These are phyloP conservation scores for Pleurotus salmoneostramineus DNA, from an alignment of 768 basidiomycete genomes.

Conservation along the genomic window DNA sequence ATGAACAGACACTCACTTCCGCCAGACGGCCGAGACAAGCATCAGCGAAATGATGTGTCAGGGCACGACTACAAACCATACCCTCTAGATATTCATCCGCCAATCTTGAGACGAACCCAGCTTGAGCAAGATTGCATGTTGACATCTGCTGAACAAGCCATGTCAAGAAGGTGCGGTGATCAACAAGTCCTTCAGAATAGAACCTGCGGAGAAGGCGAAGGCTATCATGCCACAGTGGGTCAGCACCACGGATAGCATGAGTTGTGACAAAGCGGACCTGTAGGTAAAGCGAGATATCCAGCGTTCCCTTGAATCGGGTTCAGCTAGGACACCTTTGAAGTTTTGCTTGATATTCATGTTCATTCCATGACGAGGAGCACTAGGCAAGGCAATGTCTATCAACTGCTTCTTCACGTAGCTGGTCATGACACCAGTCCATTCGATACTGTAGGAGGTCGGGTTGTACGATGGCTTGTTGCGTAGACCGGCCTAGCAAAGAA, in stretches of 20 bases:
- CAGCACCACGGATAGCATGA: neutral
- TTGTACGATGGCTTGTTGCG: constrained; percentile 79
- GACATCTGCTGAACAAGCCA: constrained; percentile 80
- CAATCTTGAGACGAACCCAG: constrained; percentile 70
- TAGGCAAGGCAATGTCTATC: constrained; percentile 73
- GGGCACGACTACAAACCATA: constrained; percentile 60
- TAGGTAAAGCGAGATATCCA: constrained; percentile 82
- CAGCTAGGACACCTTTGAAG: constrained; percentile 78
- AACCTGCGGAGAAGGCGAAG: constrained; percentile 70
- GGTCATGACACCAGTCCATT: constrained; percentile 82
- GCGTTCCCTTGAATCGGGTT: constrained; percentile 61
- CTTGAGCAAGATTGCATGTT: constrained; percentile 79
- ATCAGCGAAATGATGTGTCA: constrained; percentile 69
- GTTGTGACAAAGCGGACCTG: constrained; percentile 41
- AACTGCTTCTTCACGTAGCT: constrained; percentile 82
- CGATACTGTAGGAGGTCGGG: constrained; percentile 78
- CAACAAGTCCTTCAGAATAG: constrained; percentile 78
- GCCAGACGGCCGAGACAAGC: constrained; percentile 61
- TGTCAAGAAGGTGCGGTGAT: constrained; percentile 68
- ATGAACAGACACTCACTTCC: constrained; percentile 41
- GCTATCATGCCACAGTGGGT: constrained; percentile 27
- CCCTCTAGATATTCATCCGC: constrained; percentile 78
- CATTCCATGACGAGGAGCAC: constrained; percentile 67
- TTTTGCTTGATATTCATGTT: constrained; percentile 82
- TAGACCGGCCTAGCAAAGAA: constrained; percentile 52